Conservation (phyloP, 73 alveolate species). For the Symbiodinium pilosum region DNA sequence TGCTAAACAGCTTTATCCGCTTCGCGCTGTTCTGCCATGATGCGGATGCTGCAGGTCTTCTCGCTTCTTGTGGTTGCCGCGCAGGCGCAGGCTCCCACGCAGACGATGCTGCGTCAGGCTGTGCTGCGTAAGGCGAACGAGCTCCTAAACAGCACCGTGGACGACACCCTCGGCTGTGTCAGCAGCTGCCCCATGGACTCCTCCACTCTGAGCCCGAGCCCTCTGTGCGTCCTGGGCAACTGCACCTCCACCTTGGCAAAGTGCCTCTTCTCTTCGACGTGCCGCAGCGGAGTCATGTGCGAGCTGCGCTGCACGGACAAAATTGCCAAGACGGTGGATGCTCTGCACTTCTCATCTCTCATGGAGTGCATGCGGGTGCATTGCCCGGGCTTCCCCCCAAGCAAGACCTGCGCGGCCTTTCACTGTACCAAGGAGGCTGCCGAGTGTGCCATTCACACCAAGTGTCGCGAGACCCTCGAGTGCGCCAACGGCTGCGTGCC, state of each 20-base stretch:
- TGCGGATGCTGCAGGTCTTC: slow-evolving; percentile 4
- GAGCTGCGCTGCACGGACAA: slow-evolving; percentile 53
- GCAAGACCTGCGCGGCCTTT: slow-evolving; percentile 55
- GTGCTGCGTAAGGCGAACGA: background rate
- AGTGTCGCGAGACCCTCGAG: slow-evolving; percentile 48
- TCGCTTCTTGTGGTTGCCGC: background rate
- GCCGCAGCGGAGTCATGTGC: slow-evolving; percentile 79
- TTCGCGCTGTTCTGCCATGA: background rate
- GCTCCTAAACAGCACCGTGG: slow-evolving; percentile 35
- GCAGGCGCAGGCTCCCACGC: background rate
- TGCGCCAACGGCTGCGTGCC: slow-evolving; percentile 73
- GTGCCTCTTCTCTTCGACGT: slow-evolving; percentile 53
- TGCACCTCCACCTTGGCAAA: slow-evolving; percentile 59
- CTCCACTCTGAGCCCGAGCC: slow-evolving; percentile 6
- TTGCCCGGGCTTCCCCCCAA: slow-evolving; percentile 78
- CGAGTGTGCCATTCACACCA: slow-evolving; percentile 32
- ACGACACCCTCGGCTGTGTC: slow-evolving; percentile 43
- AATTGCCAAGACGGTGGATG: slow-evolving; percentile 35
- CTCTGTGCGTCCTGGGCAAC: slow-evolving; percentile 52
- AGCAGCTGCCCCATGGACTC: slow-evolving; percentile 56
- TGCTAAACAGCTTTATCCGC: background rate
- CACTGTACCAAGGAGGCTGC: slow-evolving; percentile 56
- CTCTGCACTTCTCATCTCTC: background rate
- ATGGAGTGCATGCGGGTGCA: slow-evolving; percentile 78
- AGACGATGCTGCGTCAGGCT: background rate